Base-by-base conservation (phyloP, 2,329 filamentous ascomycete species). In the Botrytis hyacinthi region DNA sequence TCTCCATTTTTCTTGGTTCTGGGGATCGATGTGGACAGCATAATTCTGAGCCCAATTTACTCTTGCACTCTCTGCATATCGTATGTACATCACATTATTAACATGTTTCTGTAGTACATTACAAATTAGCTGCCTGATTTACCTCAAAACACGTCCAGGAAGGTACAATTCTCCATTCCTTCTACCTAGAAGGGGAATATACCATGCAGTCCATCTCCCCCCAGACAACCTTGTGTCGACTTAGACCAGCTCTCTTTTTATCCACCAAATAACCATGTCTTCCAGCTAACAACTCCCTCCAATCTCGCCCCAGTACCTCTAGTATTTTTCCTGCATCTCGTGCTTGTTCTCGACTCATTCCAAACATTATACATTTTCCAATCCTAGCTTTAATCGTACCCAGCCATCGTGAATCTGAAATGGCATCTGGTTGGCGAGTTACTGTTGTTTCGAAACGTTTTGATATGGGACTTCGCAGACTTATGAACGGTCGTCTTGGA, bases 51-150 rank as follows among this genome's bases (percentile, higher is more conserved):
- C 87, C 91, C 93, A 97, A 79, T 94, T 93, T 46, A 95, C 88
- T 51, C 95, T 88, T 6, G 90, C 91, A 9, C 91, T 91, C 81
- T 98, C 95, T 51, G 94, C 94, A 81, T 93, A 97, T 75, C 92
- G 88, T 78, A 92, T 90, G 82, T 97, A 97, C 76, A 88, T 89
- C 75, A 95, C 90, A 78, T 97, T 97, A 81, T 97, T 97, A 67
- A 97, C 92, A 82, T 97, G 94, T 67, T 90, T 89, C 90, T 84
- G 37, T 40, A 57, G 48, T 57, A 2, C n/a, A 69, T 26, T n/a
- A 26, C 6, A 26, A 32, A 16, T 69, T 42, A 69, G 51, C 66
- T 59, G 32, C 10, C 5, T 10, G 18, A 14, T 42, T 51, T 44
- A 32, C 29, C 14, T 48, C 26, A 20, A 61, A 26, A 32, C 73